Conservation (phyloP, 2,329 filamentous ascomycete species). For the Cyclaneusma minus region DNA sequence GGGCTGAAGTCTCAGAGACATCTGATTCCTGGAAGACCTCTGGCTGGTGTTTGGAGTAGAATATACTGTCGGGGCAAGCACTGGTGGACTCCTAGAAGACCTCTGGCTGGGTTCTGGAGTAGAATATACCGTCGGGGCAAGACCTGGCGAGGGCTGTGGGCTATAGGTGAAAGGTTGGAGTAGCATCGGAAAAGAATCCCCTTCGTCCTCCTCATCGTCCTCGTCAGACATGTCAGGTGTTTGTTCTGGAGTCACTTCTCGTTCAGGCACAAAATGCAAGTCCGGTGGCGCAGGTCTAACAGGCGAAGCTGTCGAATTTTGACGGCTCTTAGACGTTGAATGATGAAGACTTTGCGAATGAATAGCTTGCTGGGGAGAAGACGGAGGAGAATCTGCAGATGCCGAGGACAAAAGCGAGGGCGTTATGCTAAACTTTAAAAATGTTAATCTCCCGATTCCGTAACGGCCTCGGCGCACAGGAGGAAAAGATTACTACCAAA, state of each 20-base stretch:
- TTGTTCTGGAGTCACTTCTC: conserved; percentile 12
- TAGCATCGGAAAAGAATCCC: not conserved
- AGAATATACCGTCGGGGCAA: too few relatives aligned
- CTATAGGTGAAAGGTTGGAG: not conserved
- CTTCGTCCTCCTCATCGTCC: conserved; percentile 6
- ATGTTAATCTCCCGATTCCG: too few relatives aligned
- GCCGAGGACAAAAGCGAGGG: too few relatives aligned
- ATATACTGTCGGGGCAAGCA: too few relatives aligned
- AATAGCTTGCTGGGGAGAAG: conserved; percentile 2
- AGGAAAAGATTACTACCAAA: conserved; percentile 4
- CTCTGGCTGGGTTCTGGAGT: too few relatives aligned
- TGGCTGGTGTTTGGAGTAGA: too few relatives aligned
- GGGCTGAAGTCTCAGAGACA: too few relatives aligned
- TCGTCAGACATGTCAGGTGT: conserved; percentile 4
- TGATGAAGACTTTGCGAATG: conserved; percentile 4
- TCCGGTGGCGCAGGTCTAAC: conserved; percentile 13
- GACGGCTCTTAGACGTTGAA: not conserved
- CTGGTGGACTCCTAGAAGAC: too few relatives aligned
- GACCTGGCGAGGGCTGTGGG: not conserved
- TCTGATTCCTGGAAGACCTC: too few relatives aligned
- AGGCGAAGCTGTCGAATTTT: conserved; percentile 12
- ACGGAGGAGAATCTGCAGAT: too few relatives aligned
- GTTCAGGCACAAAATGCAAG: conserved; percentile 14
- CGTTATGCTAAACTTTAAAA: too few relatives aligned
- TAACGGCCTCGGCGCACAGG: too few relatives aligned